Conservation (phyloP, 306 rosid genomes). For the Gillenia trifoliata region DNA sequence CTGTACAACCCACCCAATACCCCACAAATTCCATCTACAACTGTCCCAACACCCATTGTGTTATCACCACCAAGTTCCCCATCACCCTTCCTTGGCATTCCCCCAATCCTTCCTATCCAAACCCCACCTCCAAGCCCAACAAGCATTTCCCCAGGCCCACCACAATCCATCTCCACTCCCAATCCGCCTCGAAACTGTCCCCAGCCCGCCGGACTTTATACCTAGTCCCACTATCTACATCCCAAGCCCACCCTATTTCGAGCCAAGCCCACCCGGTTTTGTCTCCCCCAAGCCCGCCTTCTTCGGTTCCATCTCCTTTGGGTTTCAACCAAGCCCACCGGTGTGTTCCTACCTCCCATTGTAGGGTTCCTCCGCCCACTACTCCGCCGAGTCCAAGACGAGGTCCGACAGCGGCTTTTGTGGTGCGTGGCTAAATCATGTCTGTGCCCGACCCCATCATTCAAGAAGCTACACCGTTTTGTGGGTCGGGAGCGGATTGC, state of each 20-base stretch:
- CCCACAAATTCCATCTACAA: constrained; percentile 43
- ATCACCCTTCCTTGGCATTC: constrained; percentile 26
- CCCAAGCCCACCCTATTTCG: constrained; percentile 24
- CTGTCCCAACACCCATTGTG: constrained; percentile 41
- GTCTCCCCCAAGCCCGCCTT: constrained; percentile 52
- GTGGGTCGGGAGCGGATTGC: constrained; percentile 87
- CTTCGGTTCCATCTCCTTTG: constrained; percentile 44
- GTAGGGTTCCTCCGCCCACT: constrained; percentile 82
- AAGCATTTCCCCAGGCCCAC: constrained; percentile 28
- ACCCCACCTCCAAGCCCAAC: constrained; percentile 45
- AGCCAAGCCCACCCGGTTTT: constrained; percentile 50
- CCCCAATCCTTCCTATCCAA: constrained; percentile 49
- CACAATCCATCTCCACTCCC: constrained; percentile 19
- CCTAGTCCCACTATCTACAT: constrained; percentile 11
- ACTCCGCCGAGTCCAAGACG: constrained; percentile 49
- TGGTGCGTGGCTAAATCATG: constrained; percentile 99
- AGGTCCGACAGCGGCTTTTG: constrained; percentile 33
- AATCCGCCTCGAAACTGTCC: constrained; percentile 41
- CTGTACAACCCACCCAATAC: constrained; percentile 55
- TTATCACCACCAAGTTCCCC: constrained; percentile 23
- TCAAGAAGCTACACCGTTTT: constrained; percentile 83
- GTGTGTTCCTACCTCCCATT: constrained; percentile 72
- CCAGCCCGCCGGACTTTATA: constrained; percentile 31
- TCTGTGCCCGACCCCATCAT: constrained; percentile 92
- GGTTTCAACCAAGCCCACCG: constrained; percentile 56